phyloP scores from a whole-genome alignment of 2,329 filamentous ascomycete genomes.

The Bipolaris sorokiniana region DNA sequence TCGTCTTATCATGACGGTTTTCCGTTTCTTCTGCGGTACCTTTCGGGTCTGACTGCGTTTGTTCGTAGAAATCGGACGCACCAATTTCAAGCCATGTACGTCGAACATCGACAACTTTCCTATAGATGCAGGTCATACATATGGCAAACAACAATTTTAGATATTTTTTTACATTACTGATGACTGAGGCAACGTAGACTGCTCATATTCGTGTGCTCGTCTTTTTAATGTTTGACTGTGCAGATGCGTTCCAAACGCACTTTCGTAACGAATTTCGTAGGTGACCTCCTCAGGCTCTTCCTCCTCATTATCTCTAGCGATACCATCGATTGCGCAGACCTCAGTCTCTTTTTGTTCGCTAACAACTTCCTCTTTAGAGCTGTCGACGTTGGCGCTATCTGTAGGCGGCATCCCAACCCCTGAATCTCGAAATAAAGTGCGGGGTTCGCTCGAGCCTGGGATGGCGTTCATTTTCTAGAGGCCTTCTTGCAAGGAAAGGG shows the following conservation, averaged over 20 bases:
- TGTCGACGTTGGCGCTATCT: neutral
- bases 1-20: neutral
- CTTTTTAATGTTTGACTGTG: neutral
- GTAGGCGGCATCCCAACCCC: neutral
- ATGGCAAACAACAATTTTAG: neutral
- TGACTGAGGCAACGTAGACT: neutral
- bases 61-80: neutral
- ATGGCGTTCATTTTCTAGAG: neutral
- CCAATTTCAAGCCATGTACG: neutral
- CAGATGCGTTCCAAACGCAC: neutral
- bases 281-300: neutral
- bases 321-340: neutral
- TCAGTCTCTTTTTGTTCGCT: neutral
- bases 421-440: neutral
- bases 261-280: neutral
- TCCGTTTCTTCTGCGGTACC: neutral
- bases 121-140: neutral
- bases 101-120: slow-evolving; percentile 4
- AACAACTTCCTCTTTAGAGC: neutral
- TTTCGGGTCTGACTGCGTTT: neutral
- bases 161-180: neutral
- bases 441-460: neutral
- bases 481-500: neutral
- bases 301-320: neutral
- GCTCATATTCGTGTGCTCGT: neutral